phyloP scores from a whole-genome alignment of 2,329 filamentous ascomycete genomes.

The Penicillium sp. region DNA sequence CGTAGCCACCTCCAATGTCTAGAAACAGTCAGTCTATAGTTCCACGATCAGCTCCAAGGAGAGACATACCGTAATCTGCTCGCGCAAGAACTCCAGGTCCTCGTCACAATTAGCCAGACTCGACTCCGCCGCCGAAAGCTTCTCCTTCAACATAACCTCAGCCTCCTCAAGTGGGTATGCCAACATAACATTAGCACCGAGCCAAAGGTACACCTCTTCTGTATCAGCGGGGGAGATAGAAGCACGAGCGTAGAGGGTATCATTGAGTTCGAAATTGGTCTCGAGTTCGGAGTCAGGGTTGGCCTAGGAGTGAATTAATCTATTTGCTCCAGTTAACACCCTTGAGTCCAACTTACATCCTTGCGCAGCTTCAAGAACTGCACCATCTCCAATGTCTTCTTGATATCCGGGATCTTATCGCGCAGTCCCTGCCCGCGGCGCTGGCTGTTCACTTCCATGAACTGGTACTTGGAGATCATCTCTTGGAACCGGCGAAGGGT shows the following conservation, averaged over 20 bases:
- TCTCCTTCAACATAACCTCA: slow-evolving; percentile 71
- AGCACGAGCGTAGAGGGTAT: slow-evolving; percentile 90
- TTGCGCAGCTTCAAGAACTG: slow-evolving; percentile 76
- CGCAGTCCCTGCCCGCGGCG: slow-evolving; percentile 75
- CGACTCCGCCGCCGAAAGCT: slow-evolving; percentile 74
- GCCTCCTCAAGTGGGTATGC: slow-evolving; percentile 90
- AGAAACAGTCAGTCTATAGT: slow-evolving; percentile 4
- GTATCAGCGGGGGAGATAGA: slow-evolving; percentile 69
- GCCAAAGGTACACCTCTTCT: slow-evolving; percentile 92
- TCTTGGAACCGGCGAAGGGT: slow-evolving; percentile 50
- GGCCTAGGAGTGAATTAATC: slow-evolving; percentile 13
- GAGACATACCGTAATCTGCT: slow-evolving; percentile 83
- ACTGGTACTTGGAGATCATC: slow-evolving; percentile 87
- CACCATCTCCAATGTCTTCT: slow-evolving; percentile 92
- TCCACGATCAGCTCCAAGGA: slow-evolving; percentile 1
- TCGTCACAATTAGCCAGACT: slow-evolving; percentile 89
- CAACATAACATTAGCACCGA: slow-evolving; percentile 98
- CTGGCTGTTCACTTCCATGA: slow-evolving; percentile 96
- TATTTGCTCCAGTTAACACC: neutral
- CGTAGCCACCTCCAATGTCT: slow-evolving; percentile 96
- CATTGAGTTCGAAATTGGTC: slow-evolving; percentile 93
- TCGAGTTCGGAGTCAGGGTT: slow-evolving; percentile 63
- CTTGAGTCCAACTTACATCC: slow-evolving; percentile 52
- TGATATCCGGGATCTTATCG: slow-evolving; percentile 96
- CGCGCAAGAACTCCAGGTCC: slow-evolving; percentile 89